These are phyloP conservation scores for Hibiscus tridactylites DNA, from an alignment of 345 rosid genomes.

Conservation along the genomic window DNA sequence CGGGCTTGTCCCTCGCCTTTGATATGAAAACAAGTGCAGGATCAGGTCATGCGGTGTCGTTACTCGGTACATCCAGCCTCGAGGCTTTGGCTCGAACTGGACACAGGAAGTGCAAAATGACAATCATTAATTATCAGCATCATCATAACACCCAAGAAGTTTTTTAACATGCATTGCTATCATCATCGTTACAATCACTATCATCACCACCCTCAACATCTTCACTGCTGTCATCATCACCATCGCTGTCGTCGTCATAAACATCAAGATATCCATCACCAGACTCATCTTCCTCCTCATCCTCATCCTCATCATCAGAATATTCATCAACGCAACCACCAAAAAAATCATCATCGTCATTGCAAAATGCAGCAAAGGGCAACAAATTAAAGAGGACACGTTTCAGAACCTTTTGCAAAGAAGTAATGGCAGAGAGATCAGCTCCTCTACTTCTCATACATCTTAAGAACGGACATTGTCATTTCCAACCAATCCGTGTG, in stretches of 20 bases:
- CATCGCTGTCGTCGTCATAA: conserved; percentile 11
- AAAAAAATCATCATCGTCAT: conserved; percentile 21
- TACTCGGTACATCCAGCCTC: conserved; percentile 43
- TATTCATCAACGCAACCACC: conserved; percentile 21
- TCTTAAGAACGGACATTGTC: conserved; percentile 8
- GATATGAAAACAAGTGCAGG: conserved; percentile 45
- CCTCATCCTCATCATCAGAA: conserved; percentile 3
- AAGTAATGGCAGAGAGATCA: conserved; percentile 44
- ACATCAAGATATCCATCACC: conserved; percentile 10
- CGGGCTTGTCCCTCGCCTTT: conserved; percentile 24
- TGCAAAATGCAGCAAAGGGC: conserved; percentile 10
- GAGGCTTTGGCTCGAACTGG: conserved; percentile 48
- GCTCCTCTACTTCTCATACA: conserved; percentile 26
- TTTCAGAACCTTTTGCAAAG: conserved; percentile 37
- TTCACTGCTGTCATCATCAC: conserved; percentile 13
- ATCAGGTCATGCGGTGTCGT: conserved; percentile 42
- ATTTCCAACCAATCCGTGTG: not conserved
- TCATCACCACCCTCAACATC: conserved; percentile 5
- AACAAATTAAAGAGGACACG: conserved; percentile 23
- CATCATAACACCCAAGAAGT: conserved; percentile 10
- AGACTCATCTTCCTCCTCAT: conserved; percentile 11
- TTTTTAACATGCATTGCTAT: conserved; percentile 8
- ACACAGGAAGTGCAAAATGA: conserved; percentile 39
- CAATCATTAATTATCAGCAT: conserved; percentile 20
- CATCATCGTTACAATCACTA: conserved; percentile 19